Evolutionary conservation across 805 yeast species (phyloP), one percentile per base, ranked within the genome.

Genomic region (Wickerhamomyces mucosus): DNA sequence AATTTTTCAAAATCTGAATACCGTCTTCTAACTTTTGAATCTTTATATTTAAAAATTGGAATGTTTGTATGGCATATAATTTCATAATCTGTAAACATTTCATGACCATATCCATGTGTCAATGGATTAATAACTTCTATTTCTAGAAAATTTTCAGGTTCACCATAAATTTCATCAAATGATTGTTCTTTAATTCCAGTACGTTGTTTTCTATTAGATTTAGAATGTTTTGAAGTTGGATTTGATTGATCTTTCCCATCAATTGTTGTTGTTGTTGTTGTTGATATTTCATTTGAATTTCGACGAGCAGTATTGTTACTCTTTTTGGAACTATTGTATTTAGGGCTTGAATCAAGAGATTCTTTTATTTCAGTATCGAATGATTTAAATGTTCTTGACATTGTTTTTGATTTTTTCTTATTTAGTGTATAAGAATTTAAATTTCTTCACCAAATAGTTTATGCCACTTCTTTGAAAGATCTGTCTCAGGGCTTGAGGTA

Each of bases 141-240:
- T 57, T 89, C 98, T 25, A 89, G 67, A 49, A 86, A 84, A 58
- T 85, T 84, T 55, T 92, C 97, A 0, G 96, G 97, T 46, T 82
- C 94, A 0, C 94, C 95, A 50, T 92, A 92, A 26, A 82, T 68
- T 46, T 85, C 95, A 40, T 74, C 81, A 53, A 77, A 78, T 4
- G 84, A 67, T 53, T 80, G 89, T 37, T 65, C 68, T 42, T 61
- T 69, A 40, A 57, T 51, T n/a, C n/a, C n/a, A n/a, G n/a, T 37
- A 61, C 55, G 56, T 14, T 46, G 36, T 10, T 43, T 31, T 5
- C 18, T 20, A 15, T 20, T 11, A 37, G 37, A 16, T 42, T 40
- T 31, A 42, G 42, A 18, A 18, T 20, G 44, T 54, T n/a, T 51
- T 43, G 19, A 17, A n/a, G 9, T 7, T 6, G 21, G 20, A n/a